These are phyloP conservation scores for Effrenium voratum DNA, from an alignment of 73 alveolate genomes.

Conservation along the genomic window DNA sequence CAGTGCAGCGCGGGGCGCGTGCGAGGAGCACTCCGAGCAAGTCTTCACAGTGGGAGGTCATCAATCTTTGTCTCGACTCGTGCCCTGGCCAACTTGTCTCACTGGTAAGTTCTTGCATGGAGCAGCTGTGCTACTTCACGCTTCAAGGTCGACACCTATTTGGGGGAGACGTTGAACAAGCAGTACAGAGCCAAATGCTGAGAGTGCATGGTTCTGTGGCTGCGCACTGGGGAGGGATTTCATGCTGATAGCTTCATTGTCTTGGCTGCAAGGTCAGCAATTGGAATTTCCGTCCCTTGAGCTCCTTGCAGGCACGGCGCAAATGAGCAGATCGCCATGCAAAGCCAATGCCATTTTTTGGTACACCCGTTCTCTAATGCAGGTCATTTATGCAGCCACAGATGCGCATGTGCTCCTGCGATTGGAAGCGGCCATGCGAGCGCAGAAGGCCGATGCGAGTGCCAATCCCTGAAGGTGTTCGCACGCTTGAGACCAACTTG, in stretches of 20 bases:
- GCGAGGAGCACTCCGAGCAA: slow-evolving; percentile 76
- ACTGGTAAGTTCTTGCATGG: not conserved
- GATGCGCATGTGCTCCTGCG: slow-evolving; percentile 92
- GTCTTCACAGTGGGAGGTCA: slow-evolving; percentile 73
- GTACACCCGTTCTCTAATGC: not conserved
- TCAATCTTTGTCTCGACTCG: slow-evolving; percentile 87
- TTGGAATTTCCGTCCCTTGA: slow-evolving; percentile 84
- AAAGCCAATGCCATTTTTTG: not conserved
- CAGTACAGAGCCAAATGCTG: slow-evolving; percentile 24
- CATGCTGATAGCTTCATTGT: not conserved
- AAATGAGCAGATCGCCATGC: not conserved
- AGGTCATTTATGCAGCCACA: slow-evolving; percentile 89
- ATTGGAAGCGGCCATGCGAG: slow-evolving; percentile 67
- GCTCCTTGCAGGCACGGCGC: slow-evolving; percentile 32
- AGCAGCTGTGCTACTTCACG: too few relatives aligned
- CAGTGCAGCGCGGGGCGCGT: not conserved
- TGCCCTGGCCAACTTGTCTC: not conserved
- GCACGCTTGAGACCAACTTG: not conserved
- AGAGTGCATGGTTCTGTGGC: not conserved
- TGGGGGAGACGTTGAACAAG: slow-evolving; percentile 85
- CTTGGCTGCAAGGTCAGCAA: slow-evolving; percentile 70
- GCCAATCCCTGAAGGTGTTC: too few relatives aligned
- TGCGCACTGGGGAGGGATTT: not conserved
- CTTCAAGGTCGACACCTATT: slow-evolving; percentile 35
- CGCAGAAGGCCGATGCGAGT: slow-evolving; percentile 19